phyloP scores from a whole-genome alignment of 352 stramenopile species.

The Phytophthora fragariae region DNA sequence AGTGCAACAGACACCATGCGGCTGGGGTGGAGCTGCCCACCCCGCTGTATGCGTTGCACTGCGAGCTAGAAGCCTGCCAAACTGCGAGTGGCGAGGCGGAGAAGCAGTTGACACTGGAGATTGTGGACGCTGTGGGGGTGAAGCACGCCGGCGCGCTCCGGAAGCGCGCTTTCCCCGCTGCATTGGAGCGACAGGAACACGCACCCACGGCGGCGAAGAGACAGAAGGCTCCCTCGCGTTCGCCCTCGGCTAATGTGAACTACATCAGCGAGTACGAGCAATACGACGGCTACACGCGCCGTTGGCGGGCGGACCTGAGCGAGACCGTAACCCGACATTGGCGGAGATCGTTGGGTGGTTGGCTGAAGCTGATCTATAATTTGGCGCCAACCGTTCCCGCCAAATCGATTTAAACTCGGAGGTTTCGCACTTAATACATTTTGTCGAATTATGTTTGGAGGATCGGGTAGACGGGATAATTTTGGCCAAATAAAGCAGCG shows the following conservation, averaged over 20 bases:
- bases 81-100: constrained; percentile 55
- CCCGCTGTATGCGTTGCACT: constrained; percentile 76
- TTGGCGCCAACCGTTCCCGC: no score
- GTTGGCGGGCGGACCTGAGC: no score
- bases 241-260: constrained; percentile 32
- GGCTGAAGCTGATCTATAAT: no score
- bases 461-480: no score
- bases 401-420: no score
- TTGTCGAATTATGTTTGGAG: no score
- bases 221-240: constrained; percentile 52
- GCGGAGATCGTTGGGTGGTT: no score
- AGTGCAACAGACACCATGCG: constrained; percentile 49
- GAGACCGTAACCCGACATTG: no score
- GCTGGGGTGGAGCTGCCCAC: constrained; percentile 56
- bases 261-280: no score
- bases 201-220: constrained; percentile 38
- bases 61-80: constrained; percentile 77
- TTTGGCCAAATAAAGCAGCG: no score
- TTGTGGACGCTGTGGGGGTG: constrained; percentile 52
- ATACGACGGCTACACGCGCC: no score
- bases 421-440: no score
- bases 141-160: constrained; percentile 27
- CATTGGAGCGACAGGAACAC: constrained; percentile 36
- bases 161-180: constrained; percentile 49
- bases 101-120: constrained; percentile 57